Evolutionary conservation across 2,329 filamentous ascomycete species (phyloP).

Genomic region (Verticillium longisporum): DNA sequence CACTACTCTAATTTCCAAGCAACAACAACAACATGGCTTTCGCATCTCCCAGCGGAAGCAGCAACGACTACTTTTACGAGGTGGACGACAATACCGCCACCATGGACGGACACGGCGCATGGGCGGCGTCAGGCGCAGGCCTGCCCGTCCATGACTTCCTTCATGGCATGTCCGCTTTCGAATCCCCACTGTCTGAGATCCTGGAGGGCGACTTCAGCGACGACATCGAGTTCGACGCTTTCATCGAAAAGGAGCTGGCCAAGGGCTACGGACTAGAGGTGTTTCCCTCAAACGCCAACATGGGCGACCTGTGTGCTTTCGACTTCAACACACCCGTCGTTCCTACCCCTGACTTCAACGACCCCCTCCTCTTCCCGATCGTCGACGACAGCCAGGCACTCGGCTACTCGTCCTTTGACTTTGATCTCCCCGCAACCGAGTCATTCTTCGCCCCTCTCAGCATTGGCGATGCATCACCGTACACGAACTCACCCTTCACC

Average conservation of each 20-base stretch:
- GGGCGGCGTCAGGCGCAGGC: neutral
- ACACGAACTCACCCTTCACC: neutral
- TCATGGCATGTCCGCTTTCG: neutral
- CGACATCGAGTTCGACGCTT: neutral
- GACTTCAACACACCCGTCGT: conserved; percentile 1
- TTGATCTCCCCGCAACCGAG: conserved; percentile 4
- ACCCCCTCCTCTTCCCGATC: conserved; percentile 5
- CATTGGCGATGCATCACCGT: conserved; percentile 2
- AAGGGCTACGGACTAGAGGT: neutral
- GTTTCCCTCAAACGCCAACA: neutral
- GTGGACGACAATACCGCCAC: neutral
- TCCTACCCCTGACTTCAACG: conserved; percentile 1
- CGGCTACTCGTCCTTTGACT: conserved; percentile 3
- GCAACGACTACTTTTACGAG: neutral
- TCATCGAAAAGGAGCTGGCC: neutral
- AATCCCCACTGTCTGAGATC: conserved; percentile 1
- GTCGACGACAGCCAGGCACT: conserved; percentile 5
- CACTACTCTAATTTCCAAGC: neutral
- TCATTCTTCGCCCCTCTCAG: neutral
- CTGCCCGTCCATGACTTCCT: neutral
- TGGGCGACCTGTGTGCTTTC: conserved; percentile 5
- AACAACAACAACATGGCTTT: conserved; percentile 4
- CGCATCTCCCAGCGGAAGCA: conserved; percentile 6
- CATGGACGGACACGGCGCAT: neutral
- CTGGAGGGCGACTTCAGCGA: neutral